Percentiles rank a stretch among this genome's conserved stretches.
phyloP scores from a whole-genome alignment of 2,329 filamentous ascomycete genomes.

The Aspergillus ruber region DNA sequence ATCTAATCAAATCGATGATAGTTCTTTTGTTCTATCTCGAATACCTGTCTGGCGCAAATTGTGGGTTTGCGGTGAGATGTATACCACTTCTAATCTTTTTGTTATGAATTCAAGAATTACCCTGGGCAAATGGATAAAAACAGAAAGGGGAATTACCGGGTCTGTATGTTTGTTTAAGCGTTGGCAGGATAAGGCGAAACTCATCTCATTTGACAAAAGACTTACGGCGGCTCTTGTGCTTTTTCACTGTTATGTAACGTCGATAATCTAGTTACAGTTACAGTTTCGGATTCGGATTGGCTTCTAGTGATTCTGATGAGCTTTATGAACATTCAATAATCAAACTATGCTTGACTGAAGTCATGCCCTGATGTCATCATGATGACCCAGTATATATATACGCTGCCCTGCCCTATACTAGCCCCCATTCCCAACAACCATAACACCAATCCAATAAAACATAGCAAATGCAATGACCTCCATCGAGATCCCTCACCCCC shows the following conservation, averaged over 20 bases:
- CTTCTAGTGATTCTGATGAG: no score
- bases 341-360: no score
- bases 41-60: slow-evolving; percentile 11
- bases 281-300: background rate
- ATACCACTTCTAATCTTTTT: slow-evolving; percentile 10
- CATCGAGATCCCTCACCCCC: background rate
- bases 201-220: background rate
- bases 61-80: slow-evolving; percentile 8
- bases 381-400: no score
- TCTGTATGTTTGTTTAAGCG: slow-evolving; percentile 14
- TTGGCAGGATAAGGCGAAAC: slow-evolving; percentile 6
- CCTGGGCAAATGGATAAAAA: slow-evolving; percentile 6
- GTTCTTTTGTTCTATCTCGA: slow-evolving; percentile 9
- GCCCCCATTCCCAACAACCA: no score
- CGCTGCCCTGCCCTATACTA: no score
- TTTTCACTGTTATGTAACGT: background rate
- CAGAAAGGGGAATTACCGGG: background rate
- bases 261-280: no score
- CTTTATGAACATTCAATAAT: no score
- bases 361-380: no score
- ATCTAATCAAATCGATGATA: background rate
- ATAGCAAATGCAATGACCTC: background rate
- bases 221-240: background rate
- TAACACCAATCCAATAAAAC: no score
- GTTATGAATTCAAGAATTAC: slow-evolving; percentile 6